phyloP scores from a whole-genome alignment of 441 rosid species.

The Erodium trifolium region DNA sequence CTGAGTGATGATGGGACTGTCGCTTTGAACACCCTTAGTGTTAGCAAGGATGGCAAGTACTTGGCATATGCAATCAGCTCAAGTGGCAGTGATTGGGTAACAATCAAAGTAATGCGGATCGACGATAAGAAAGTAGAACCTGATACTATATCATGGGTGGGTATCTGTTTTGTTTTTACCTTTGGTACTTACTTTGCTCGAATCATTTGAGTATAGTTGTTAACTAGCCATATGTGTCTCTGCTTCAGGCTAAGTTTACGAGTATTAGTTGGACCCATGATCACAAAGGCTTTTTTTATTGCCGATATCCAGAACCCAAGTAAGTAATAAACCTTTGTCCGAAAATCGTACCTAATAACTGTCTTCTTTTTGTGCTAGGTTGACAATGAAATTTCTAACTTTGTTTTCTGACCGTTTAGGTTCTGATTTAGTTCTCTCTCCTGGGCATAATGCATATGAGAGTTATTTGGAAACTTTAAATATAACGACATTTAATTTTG shows the following conservation, averaged over 20 bases:
- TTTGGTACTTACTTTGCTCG: not conserved
- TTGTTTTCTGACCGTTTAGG: not conserved
- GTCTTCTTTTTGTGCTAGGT: not conserved
- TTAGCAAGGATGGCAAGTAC: slow-evolving; percentile 73
- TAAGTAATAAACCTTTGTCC: slow-evolving; percentile 25
- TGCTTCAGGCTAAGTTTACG: slow-evolving; percentile 65
- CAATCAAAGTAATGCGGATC: slow-evolving; percentile 58
- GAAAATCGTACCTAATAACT: too few species aligned
- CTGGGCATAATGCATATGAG: not conserved
- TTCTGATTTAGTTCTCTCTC: not conserved
- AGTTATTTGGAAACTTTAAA: not conserved
- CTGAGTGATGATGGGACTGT: slow-evolving; percentile 89
- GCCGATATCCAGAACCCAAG: slow-evolving; percentile 90
- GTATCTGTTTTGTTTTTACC: slow-evolving; percentile 21
- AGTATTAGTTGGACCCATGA: slow-evolving; percentile 81
- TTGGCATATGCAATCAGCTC: slow-evolving; percentile 80
- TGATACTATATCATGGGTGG: slow-evolving; percentile 79
- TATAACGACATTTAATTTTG: not conserved
- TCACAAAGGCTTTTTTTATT: slow-evolving; percentile 74
- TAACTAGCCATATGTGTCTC: not conserved
- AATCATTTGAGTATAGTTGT: not conserved
- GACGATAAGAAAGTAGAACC: slow-evolving; percentile 57
- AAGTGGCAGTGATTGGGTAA: slow-evolving; percentile 94
- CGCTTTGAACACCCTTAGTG: slow-evolving; percentile 39
- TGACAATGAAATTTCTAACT: not conserved